A percentile compares a stretch with the other conserved stretches of the same genome.
Evolutionary conservation across 2,329 filamentous ascomycete genomes (phyloP).

Genomic region (Trichoderma aggressivum): DNA sequence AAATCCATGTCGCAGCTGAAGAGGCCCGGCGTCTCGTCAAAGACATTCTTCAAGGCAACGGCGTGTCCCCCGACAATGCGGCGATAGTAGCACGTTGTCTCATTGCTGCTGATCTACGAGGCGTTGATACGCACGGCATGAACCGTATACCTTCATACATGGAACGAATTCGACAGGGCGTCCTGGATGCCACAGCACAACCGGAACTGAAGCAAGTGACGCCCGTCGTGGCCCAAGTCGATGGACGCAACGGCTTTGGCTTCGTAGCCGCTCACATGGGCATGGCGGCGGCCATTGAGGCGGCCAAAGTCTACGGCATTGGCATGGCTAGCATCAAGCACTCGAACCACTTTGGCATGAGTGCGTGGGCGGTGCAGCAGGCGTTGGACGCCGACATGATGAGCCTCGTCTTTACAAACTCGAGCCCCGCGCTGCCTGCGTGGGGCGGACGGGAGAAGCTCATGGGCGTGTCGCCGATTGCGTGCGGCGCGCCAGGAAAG

Average conservation of each 20-base stretch:
- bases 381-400: constrained; percentile 70
- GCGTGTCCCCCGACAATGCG: constrained; percentile 58
- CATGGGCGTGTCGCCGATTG: constrained; percentile 70
- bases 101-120: constrained; percentile 71
- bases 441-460: constrained; percentile 67
- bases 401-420: constrained; percentile 68
- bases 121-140: constrained; percentile 74
- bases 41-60: constrained; percentile 57
- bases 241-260: constrained; percentile 70
- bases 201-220: constrained; percentile 62
- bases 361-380: constrained; percentile 75
- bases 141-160: constrained; percentile 78
- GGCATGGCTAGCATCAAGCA: constrained; percentile 73
- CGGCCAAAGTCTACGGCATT: constrained; percentile 64
- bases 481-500: constrained; percentile 68
- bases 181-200: constrained; percentile 58
- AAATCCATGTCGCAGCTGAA: constrained; percentile 32
- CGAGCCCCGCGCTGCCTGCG: constrained; percentile 66
- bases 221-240: constrained; percentile 66
- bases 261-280: constrained; percentile 66
- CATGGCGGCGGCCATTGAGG: constrained; percentile 65
- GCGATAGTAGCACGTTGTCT: constrained; percentile 63
- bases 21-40: constrained; percentile 48
- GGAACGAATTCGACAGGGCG: constrained; percentile 65
- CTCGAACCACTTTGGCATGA: constrained; percentile 83